Percentiles rank a stretch among this genome's conserved stretches.
Conservation (phyloP, 805 yeast species). For the Scheffersomyces lignosus region DNA sequence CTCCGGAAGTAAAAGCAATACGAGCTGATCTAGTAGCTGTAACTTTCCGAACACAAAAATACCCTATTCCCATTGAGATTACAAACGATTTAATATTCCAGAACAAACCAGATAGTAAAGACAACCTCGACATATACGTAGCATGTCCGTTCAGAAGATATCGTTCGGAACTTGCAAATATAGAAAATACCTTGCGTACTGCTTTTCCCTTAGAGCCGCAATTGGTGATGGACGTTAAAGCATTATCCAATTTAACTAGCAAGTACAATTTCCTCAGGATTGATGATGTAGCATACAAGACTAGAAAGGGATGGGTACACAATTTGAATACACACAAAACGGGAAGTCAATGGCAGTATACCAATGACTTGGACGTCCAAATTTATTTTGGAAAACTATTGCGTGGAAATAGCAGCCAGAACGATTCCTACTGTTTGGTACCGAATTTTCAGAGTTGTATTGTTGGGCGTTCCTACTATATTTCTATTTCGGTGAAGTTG, state of each 20-base stretch:
- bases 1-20: slow-evolving; percentile 23
- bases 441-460: slow-evolving; percentile 31
- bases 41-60: slow-evolving; percentile 32
- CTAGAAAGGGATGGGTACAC: slow-evolving; percentile 5
- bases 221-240: slow-evolving; percentile 26
- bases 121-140: slow-evolving; percentile 19
- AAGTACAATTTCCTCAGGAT: slow-evolving; percentile 19
- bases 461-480: slow-evolving; percentile 26
- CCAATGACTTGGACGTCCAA: slow-evolving; percentile 5
- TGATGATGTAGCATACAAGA: slow-evolving; percentile 8
- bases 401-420: slow-evolving; percentile 8
- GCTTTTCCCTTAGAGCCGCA: too few species aligned
- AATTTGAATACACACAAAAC: background rate
- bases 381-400: slow-evolving; percentile 12
- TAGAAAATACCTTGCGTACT: too few species aligned
- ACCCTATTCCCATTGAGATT: slow-evolving; percentile 40
- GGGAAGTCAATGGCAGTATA: background rate
- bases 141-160: slow-evolving; percentile 20
- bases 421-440: slow-evolving; percentile 19
- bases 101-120: slow-evolving; percentile 15
- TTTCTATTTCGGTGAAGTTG: slow-evolving; percentile 16
- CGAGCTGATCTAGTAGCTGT: slow-evolving; percentile 30
- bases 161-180: too few species aligned
- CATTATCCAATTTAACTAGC: slow-evolving; percentile 22
- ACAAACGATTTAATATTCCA: slow-evolving; percentile 32